Base-by-base conservation (phyloP, 1,284 basidiomycete species). In the Apiotrichum brassicae region DNA sequence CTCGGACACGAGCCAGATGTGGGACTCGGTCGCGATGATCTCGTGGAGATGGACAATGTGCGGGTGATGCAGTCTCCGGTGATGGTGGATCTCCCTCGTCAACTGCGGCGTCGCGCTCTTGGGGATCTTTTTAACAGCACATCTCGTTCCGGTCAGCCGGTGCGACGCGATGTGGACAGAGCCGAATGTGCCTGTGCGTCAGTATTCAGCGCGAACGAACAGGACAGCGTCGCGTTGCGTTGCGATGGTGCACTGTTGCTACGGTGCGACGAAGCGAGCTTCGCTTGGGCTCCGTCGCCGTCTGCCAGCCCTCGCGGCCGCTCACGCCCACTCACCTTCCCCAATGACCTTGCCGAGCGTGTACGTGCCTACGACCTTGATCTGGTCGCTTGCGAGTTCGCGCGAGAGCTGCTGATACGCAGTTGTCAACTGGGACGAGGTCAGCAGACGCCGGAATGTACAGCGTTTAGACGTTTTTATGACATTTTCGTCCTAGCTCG, bases 71-170 rank as follows among this genome's bases (percentile, higher is more conserved):
- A 98, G 81, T 42, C 91, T 84, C 26, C 95, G 86, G 74, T 98
- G 95, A 66, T 98, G 94, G 66, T 98, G 94, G 51, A 98, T 94
- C 75, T 98, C 95, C 57, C 95, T 82, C 13, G 93, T 98, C 43
- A 98, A 80, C 40, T 88, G 81, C 23, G 90, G 78, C 43, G 90
- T 89, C 76, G 89, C 82, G 50, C 82, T 82, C 74, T 97, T 97
- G 32, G 94, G 91, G 56, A 98, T 91, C 74, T 97, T 93, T 76
- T 98, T 98, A 75, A 98, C 87, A 45, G 94, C 94, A 56, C 97
- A 90, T 49, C 88, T 82, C 41, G 83, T 84, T 3, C 85, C 85
- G 2, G 91, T 91, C 43, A 94, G 78, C 53, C 92, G 86, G 71
- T 97, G 92, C 2, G 86, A 91, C 41, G 89, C 92, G 66, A 97